Base-by-base conservation (phyloP, 2,329 filamentous ascomycete genomes). In the Neopestalotiopsis rosae region DNA sequence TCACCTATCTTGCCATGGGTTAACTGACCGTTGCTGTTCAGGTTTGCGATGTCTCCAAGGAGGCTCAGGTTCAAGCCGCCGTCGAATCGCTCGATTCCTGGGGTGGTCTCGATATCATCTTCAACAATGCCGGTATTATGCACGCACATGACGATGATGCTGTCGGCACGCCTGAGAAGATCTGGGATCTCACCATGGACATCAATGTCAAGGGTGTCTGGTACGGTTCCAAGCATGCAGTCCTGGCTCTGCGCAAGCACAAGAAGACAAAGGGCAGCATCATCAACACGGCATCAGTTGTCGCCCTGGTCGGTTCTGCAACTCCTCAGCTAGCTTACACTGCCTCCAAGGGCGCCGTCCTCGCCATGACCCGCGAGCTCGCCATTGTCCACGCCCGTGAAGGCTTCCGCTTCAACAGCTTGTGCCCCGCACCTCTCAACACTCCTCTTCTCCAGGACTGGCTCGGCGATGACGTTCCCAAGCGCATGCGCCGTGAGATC, bases 121-220 rank as follows among this genome's bases (percentile, higher is more conserved):
- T 97, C 90, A 98, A 98, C 89, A 98, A 98, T 80, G 95, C 95
- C 30, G 95, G 95, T 67, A 98, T 98, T 81, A 98, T 98, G 95
- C 95, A 97, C 83, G 91, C 90, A 62, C 86, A 92, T 68, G 92
- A 94, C 80, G 91, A 89, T 77, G 91, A 94, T 80, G 94, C 95
- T 63, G 85, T 97, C 79, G 89, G 92, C 79, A 97, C 94, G 1
- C 91, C 93, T 65, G 94, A 97, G 84, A 90, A 89, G 76, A 95
- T 98, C 84, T 98, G 95, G 95, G 94, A 98, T 77, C 84, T 97
- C 73, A 98, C 95, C 4, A 94, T 97, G 71, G 91, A 90, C 79
- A 97, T 97, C 86, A 98, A 98, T 81, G 95, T 97, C 81, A 98
- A 98, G 88, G 95, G 95, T 58, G 95, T 98, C n/a, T 97, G 95